A percentile compares a stretch with the other conserved stretches of the same genome.
Conservation (phyloP, 306 rosid genomes). For the Lathyrus tuberosus region DNA sequence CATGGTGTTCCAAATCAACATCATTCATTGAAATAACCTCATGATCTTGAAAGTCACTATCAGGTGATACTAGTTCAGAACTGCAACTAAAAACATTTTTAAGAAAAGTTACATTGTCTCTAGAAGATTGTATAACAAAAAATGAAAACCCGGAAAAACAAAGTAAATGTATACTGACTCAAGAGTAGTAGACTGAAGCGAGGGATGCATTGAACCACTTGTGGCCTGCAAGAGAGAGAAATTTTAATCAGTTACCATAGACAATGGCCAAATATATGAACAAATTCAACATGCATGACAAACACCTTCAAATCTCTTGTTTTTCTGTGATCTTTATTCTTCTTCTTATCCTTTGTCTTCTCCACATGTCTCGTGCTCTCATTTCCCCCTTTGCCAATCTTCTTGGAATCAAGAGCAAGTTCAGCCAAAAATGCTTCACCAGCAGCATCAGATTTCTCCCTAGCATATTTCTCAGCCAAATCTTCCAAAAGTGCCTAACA, state of each 20-base stretch:
- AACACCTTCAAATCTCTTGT: constrained; percentile 81
- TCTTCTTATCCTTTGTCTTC: constrained; percentile 88
- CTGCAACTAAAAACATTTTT: constrained; percentile 57
- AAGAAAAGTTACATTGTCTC: constrained; percentile 23
- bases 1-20: constrained; percentile 64
- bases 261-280: constrained; percentile 38
- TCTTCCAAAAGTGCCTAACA: constrained; percentile 81
- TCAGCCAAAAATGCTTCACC: constrained; percentile 96
- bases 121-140: constrained; percentile 16
- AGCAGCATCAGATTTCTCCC: constrained; percentile 91
- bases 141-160: constrained; percentile 16
- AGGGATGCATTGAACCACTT: constrained; percentile 51
- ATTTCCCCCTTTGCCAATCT: constrained; percentile 70
- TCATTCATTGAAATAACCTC: constrained; percentile 54
- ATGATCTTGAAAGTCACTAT: constrained; percentile 60
- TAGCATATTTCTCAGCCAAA: constrained; percentile 95
- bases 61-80: constrained; percentile 51
- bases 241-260: constrained; percentile 38
- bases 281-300: constrained; percentile 37
- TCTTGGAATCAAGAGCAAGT: constrained; percentile 89
- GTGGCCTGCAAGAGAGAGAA: constrained; percentile 56
- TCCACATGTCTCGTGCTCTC: constrained; percentile 67
- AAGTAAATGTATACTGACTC: constrained; percentile 55
- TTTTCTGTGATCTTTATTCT: constrained; percentile 77
- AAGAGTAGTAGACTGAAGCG: constrained; percentile 45